A percentile compares a stretch with the other conserved stretches of the same genome.
Evolutionary conservation across 2,329 filamentous ascomycete species (phyloP).

Genomic region (Xylariaceae sp.): DNA sequence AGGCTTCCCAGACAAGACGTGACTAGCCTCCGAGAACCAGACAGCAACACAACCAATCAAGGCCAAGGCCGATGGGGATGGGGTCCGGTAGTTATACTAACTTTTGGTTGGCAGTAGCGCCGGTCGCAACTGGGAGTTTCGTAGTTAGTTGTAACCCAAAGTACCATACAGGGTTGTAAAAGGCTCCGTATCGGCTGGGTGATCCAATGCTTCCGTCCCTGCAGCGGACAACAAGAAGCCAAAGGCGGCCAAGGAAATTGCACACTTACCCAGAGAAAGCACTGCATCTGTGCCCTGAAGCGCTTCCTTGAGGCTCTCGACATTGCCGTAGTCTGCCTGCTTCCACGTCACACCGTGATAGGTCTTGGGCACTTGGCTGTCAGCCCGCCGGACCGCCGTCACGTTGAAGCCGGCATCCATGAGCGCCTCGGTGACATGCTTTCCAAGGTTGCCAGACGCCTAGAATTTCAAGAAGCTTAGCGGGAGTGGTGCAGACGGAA

Average conservation of each 20-base stretch:
- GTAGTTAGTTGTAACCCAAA: too few relatives aligned
- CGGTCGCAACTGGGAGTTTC: constrained; percentile 37
- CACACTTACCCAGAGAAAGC: too few relatives aligned
- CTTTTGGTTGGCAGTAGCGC: constrained; percentile 35
- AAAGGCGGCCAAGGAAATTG: too few relatives aligned
- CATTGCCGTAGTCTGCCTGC: constrained; percentile 39
- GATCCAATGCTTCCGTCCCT: too few relatives aligned
- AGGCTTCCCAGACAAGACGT: too few relatives aligned
- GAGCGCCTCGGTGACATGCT: constrained; percentile 19
- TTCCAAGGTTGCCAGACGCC: constrained; percentile 27
- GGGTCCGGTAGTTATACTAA: too few relatives aligned
- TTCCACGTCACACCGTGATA: constrained; percentile 31
- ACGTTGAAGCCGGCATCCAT: constrained; percentile 34
- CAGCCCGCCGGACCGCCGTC: constrained; percentile 39
- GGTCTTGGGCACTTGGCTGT: constrained; percentile 30
- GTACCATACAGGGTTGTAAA: too few relatives aligned
- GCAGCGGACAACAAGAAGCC: too few relatives aligned
- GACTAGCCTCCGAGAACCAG: too few relatives aligned
- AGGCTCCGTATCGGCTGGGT: too few relatives aligned
- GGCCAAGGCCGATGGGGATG: too few relatives aligned
- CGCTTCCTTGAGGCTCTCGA: constrained; percentile 34
- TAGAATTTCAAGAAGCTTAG: constrained; percentile 8
- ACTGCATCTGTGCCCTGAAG: constrained; percentile 49
- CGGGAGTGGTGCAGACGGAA: constrained; percentile 2
- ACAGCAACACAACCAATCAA: too few relatives aligned